Conservation (phyloP, 139 green algal species). For the Trebouxia sp. region DNA sequence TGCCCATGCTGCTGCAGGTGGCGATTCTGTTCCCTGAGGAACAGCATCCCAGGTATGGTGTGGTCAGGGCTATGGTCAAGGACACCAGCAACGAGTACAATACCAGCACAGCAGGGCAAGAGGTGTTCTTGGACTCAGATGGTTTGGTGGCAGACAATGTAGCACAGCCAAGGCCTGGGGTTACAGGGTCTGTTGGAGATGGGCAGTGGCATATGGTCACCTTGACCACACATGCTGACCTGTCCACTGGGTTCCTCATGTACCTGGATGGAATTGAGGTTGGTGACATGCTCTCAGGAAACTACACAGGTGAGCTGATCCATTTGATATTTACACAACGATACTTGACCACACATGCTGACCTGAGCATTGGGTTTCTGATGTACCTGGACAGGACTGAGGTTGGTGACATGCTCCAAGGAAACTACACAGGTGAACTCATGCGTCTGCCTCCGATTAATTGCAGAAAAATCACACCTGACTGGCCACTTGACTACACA, state of each 20-base stretch:
- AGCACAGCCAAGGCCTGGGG: not conserved
- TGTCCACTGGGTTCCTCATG: not conserved
- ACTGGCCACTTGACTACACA: constrained; percentile 1
- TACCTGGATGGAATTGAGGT: not conserved
- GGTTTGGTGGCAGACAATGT: not conserved
- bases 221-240: not conserved
- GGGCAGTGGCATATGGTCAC: constrained; percentile 20
- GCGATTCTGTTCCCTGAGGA: not conserved
- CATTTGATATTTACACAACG: no score
- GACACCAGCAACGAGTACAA: not conserved
- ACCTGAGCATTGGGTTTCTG: not conserved
- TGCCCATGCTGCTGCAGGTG: not conserved
- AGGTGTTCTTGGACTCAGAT: constrained; percentile 1
- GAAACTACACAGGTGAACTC: not conserved
- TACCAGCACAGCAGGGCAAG: not conserved
- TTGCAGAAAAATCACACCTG: no score
- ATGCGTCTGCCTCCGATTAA: no score
- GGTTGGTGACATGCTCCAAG: not conserved
- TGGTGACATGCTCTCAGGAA: not conserved
- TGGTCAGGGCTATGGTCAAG: constrained; percentile 13
- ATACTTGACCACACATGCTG: constrained; percentile 1
- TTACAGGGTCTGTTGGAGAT: not conserved
- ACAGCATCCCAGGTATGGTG: constrained; percentile 9
- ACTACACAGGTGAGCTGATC: not conserved
- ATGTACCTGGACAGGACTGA: not conserved